A percentile compares a stretch with the other conserved stretches of the same genome.
Evolutionary conservation across 2,329 filamentous ascomycete species (phyloP).

Genomic region (Fusarium keratoplasticum): DNA sequence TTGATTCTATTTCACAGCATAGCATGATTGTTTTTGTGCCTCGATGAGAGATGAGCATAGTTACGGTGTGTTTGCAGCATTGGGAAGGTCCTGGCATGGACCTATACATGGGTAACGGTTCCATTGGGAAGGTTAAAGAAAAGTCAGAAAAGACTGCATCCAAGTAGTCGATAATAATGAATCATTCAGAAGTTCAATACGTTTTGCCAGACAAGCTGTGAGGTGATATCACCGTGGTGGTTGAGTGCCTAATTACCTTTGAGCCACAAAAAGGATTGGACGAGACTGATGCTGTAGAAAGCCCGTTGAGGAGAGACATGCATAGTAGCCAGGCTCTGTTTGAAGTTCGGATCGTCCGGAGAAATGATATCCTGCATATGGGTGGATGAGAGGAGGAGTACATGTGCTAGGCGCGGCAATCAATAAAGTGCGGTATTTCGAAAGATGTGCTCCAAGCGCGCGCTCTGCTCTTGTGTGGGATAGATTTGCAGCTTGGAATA

Average conservation of each 20-base stretch:
- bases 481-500: neutral
- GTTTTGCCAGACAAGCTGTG: neutral
- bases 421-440: neutral
- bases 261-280: neutral
- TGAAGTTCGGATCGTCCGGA: neutral
- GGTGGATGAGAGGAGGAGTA: neutral
- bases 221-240: neutral
- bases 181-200: conserved; percentile 32
- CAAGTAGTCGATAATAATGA: conserved; percentile 42
- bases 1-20: conserved; percentile 39
- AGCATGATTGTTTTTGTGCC: conserved; percentile 39
- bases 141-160: conserved; percentile 43
- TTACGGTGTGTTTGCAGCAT: conserved; percentile 43
- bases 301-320: neutral
- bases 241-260: neutral
- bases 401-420: neutral
- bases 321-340: neutral
- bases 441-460: neutral
- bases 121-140: conserved; percentile 44
- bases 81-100: conserved; percentile 42
- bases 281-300: neutral
- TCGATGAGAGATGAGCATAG: conserved; percentile 42
- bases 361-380: neutral
- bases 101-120: conserved; percentile 29
- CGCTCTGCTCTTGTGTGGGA: neutral